Evolutionary conservation across 148 eudicot genomes (phyloP), one percentile per base, ranked within the genome.

Genomic region (Arctostaphylos glauca): DNA sequence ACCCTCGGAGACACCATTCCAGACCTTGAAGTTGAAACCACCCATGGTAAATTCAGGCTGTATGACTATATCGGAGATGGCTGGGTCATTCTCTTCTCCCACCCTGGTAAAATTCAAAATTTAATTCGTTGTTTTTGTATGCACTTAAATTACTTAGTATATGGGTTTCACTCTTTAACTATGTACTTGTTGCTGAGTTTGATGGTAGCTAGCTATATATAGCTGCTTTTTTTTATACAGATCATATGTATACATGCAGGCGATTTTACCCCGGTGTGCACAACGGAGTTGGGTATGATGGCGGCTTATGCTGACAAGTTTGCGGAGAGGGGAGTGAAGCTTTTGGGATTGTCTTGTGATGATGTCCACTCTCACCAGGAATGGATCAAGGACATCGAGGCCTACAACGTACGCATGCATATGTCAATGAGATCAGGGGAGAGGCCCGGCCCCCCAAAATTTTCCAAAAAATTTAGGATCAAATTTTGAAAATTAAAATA

Each of bases 211-310:
- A 31, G 38, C 38, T 31, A 31, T 31, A 31, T 31, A 31, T 31
- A 31, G 38, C 38, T 31, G 38, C 38, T 31, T 31, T 31, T 31
- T 31, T 31, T 31, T 31, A 31, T 31, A 31, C 38, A 31, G 38
- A 31, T 31, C 1, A 31, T 31, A 31, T 31, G 38, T 31, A 31
- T 31, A 31, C 38, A 31, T 82, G 80, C 83, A 94, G 98, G 95
- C 54, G 98, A 95, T 83, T 95, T 95, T 84, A 93, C 98, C 2
- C 98, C 98, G 2, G 98, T 95, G 1, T 95, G 97, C 84, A 95
- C 98, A 2, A 92, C 97, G 5, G 98, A 95, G 74, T 92, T 95
- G 3, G 97, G 91, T 6, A 86, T 82, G 86, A 95, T 95, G 97
- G 98, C 98, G 3, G 86, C 86, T 0, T 93, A 95, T 59, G 93